phyloP scores from a whole-genome alignment of 352 stramenopile species.

The Pythium vanterpoolii region DNA sequence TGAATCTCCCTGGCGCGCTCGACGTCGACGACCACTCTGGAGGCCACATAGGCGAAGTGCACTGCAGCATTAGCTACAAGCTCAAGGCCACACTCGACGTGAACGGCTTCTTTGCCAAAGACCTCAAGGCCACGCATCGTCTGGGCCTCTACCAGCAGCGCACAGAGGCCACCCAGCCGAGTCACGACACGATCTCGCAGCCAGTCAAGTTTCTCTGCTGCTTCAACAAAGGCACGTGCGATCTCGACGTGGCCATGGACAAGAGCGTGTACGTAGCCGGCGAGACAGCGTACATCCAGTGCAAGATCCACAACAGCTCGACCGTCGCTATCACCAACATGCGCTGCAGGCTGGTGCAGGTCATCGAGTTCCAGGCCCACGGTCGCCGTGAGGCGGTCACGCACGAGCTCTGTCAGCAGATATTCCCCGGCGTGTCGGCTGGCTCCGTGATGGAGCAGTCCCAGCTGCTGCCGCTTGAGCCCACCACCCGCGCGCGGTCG shows the following conservation, averaged over 20 bases:
- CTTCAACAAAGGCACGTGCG: conserved; percentile 35
- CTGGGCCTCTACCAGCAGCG: conserved; percentile 33
- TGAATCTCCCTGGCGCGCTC: conserved; percentile 28
- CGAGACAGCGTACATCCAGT: conserved; percentile 31
- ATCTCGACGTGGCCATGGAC: conserved; percentile 32
- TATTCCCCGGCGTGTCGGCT: conserved; percentile 22
- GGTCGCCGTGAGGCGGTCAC: conserved; percentile 10
- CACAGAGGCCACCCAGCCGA: conserved; percentile 22
- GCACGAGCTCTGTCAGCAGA: conserved; percentile 17
- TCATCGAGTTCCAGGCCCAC: conserved; percentile 20
- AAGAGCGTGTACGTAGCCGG: conserved; percentile 34
- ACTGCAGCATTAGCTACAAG: conserved; percentile 33
- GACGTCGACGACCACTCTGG: conserved; percentile 16
- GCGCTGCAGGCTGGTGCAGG: conserved; percentile 30
- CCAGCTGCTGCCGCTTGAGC: conserved; percentile 27
- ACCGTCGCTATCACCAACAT: conserved; percentile 29
- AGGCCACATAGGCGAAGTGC: conserved; percentile 8
- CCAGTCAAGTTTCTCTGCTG: conserved; percentile 36
- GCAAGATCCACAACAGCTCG: conserved; percentile 35
- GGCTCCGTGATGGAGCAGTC: conserved; percentile 14
- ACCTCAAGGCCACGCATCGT: conserved; percentile 28
- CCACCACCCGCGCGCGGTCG: not conserved
- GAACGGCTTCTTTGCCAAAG: conserved; percentile 28
- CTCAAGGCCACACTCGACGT: conserved; percentile 36
- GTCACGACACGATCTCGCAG: conserved; percentile 27